These are phyloP conservation scores for Coemansia sp. DNA, from an alignment of 192 early-diverging fungal species.

Conservation along the genomic window DNA sequence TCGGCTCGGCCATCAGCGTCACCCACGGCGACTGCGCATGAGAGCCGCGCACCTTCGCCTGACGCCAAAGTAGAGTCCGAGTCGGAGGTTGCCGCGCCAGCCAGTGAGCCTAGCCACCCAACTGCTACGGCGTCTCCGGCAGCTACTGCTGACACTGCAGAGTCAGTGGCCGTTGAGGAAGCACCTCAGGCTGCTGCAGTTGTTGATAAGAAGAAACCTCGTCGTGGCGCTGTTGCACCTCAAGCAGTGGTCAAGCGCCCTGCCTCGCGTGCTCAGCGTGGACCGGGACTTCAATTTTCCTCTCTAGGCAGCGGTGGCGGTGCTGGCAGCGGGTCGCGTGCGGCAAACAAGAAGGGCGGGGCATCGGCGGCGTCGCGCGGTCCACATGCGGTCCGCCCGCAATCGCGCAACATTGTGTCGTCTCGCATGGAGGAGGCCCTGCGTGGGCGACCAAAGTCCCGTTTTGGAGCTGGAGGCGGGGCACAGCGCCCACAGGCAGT, in stretches of 20 bases:
- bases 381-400: constrained; percentile 30
- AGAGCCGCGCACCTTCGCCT: constrained; percentile 32
- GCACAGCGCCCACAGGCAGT: constrained; percentile 14
- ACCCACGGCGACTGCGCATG: constrained; percentile 17
- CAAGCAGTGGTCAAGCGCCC: not conserved
- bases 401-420: constrained; percentile 37
- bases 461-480: not conserved
- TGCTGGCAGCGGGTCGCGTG: not conserved
- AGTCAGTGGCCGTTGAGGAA: not conserved
- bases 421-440: constrained; percentile 53
- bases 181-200: not conserved
- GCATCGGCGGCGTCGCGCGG: constrained; percentile 8
- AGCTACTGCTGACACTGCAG: not conserved
- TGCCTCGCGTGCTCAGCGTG: constrained; percentile 20
- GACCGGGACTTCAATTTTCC: constrained; percentile 42
- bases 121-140: not conserved
- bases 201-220: not conserved
- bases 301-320: constrained; percentile 26
- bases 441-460: constrained; percentile 18
- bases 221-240: not conserved
- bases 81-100: not conserved
- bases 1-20: constrained; percentile 40
- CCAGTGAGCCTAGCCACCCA: not conserved
- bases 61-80: not conserved
- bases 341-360: not conserved